Base-by-base conservation (phyloP, 345 rosid species). In the Sonneratia caseolaris region DNA sequence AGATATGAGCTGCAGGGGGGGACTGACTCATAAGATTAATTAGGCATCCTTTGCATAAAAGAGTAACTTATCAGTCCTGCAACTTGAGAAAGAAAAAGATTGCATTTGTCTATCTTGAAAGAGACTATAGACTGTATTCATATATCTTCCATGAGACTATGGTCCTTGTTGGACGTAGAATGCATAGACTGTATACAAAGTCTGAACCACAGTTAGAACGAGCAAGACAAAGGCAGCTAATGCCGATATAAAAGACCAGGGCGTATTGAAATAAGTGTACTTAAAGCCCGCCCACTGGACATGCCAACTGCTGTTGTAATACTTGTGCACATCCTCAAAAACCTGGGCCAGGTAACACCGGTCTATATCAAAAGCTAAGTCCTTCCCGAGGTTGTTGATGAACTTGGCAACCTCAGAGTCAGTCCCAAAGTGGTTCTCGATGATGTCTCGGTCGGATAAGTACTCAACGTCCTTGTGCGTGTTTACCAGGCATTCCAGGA, bases 201-300 rank as follows among this genome's bases (percentile, higher is more conserved):
- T 88, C 66, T 92, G 92, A 0, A 77, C 55, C 6, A 90, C 55
- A 5, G 96, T 90, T 48, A 92, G 82, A 4, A 92, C 19, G 13
- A 90, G 74, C 64, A 90, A 83, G 70, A 88, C 47, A 37, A 88
- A 32, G 12, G 98, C 96, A 37, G 92, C 96, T 40, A 87, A 68
- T 4, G 92, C 93, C 10, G 97, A 92, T 16, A 86, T 53, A 74
- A 87, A 88, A 35, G 97, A 88, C 97, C 96, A 92, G 8, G 97
- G 97, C 55, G 91, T 88, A 13, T 76, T 81, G 65, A 92, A 90
- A 45, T 92, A 92, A 5, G 90, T 90, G 68, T 81, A 82, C 82
- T 83, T 87, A 74, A 88, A 87, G 71, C 83, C 69, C 14, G 95
- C 94, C 94, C 86, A 86, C 21, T 76, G 80, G 48, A 84, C 88